Base-by-base conservation (phyloP, 2,329 filamentous ascomycete genomes). In the Pseudogymnoascus sp. region DNA sequence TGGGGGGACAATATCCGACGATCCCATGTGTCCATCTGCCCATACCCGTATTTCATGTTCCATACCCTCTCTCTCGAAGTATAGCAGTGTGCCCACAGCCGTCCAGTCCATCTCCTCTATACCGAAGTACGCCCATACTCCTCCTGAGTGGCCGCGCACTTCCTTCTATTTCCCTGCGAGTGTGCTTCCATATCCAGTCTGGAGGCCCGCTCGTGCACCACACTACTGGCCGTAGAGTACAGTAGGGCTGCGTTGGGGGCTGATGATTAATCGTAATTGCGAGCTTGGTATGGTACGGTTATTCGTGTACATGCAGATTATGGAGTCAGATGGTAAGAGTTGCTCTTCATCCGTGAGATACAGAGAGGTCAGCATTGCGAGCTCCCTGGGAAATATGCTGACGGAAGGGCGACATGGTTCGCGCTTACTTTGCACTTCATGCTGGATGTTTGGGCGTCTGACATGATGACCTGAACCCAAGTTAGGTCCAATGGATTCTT, bases 351-450 rank as follows among this genome's bases (percentile, higher is more conserved):
- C 45, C 45, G 45, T 5, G 23, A 26, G 26, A 30, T 30, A 52
- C 45, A 52, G 38, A 18, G 45, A 52, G n/a, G n/a, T 52, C 45
- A 52, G 45, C 26, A 52, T 52, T 28, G 45, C 45, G 45, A 52
- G 45, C 45, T 52, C n/a, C 12, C 15, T n/a, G 45, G 45, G 26
- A 26, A 9, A 13, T n/a, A 52, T 52, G 26, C 45, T 7, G 45
- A 52, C n/a, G n/a, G 26, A 30, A n/a, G 45, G 23, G 45, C 30
- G 45, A 52, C 45, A 52, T 52, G 45, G 45, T 30, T 30, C 4
- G 45, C 45, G 45, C 45, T 52, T 52, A 52, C 45, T 30, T 26
- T 52, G 45, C 13, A 33, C 26, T 52, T 52, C 9, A 26, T 52
- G 45, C 30, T 30, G 33, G 26, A 12, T 18, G n/a, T 52, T 52